Conservation (phyloP, 2,329 filamentous ascomycete species). For the Xylaria sp. region DNA sequence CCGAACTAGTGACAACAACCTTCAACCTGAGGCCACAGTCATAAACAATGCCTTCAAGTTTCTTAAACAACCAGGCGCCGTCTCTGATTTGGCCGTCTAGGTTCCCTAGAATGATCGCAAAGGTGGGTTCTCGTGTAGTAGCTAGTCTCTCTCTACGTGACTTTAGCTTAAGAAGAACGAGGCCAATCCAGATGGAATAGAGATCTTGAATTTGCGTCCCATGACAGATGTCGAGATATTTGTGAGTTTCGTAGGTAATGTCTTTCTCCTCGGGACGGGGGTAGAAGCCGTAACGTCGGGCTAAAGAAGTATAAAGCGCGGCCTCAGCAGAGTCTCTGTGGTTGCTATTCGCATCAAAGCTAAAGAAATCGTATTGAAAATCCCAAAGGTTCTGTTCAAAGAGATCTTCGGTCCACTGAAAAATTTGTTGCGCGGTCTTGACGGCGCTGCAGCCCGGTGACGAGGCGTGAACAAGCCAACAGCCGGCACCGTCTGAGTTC, state of each 20-base stretch:
- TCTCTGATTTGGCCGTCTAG: background rate
- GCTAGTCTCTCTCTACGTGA: background rate
- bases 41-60: background rate
- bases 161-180: background rate
- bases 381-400: background rate
- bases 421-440: background rate
- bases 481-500: constrained; percentile 1
- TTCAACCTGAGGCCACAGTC: constrained; percentile 18
- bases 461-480: constrained; percentile 3
- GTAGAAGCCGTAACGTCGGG: background rate
- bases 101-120: background rate
- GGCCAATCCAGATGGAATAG: background rate
- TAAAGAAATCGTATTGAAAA: background rate
- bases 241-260: background rate
- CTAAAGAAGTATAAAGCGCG: background rate
- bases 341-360: background rate
- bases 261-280: background rate
- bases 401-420: background rate
- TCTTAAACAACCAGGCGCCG: background rate
- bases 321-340: background rate
- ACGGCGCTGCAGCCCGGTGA: background rate
- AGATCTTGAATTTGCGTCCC: background rate
- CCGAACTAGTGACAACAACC: constrained; percentile 10
- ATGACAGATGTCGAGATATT: background rate
- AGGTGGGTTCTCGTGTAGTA: background rate